A percentile compares a stretch with the other conserved stretches of the same genome.
Evolutionary conservation across 2,329 filamentous ascomycete genomes (phyloP).

Genomic region (Fusarium subtropicale): DNA sequence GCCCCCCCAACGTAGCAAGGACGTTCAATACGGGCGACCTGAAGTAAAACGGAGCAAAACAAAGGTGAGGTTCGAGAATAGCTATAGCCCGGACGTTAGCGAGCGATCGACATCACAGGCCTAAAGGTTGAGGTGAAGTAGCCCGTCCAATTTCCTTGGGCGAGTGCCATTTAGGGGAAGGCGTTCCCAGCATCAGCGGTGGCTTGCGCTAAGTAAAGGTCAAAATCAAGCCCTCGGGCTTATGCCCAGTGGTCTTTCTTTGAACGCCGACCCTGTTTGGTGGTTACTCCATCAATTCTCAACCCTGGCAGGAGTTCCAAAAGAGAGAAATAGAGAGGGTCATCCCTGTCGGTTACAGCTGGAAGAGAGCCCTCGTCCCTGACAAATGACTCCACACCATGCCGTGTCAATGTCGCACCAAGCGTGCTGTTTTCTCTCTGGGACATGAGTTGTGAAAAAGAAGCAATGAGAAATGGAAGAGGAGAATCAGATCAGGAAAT

Average conservation of each 20-base stretch:
- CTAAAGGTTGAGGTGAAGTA: conserved; percentile 26
- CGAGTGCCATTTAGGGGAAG: conserved; percentile 20
- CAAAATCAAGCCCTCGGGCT: conserved; percentile 21
- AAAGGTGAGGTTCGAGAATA: conserved; percentile 17
- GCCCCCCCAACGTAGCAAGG: conserved; percentile 4
- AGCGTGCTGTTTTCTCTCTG: not conserved
- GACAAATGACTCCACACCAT: conserved; percentile 34
- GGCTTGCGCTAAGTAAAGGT: conserved; percentile 26
- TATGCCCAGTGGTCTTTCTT: conserved; percentile 7
- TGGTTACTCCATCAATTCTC: conserved; percentile 12
- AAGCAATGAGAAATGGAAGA: not conserved
- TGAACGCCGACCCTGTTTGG: conserved; percentile 12
- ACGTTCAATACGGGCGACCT: conserved; percentile 5
- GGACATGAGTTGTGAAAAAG: not conserved
- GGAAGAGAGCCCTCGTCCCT: conserved; percentile 23
- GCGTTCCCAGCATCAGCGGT: conserved; percentile 7
- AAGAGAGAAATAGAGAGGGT: not conserved
- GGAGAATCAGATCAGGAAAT: not conserved
- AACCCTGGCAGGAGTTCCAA: conserved; percentile 18
- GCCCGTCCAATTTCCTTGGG: conserved; percentile 4
- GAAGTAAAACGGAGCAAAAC: conserved; percentile 18
- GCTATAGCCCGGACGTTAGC: not conserved
- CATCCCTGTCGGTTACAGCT: conserved; percentile 27
- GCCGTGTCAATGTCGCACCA: not conserved
- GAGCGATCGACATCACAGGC: conserved; percentile 35